phyloP scores from a whole-genome alignment of 352 stramenopile species.

The Phytophthora meadii region DNA sequence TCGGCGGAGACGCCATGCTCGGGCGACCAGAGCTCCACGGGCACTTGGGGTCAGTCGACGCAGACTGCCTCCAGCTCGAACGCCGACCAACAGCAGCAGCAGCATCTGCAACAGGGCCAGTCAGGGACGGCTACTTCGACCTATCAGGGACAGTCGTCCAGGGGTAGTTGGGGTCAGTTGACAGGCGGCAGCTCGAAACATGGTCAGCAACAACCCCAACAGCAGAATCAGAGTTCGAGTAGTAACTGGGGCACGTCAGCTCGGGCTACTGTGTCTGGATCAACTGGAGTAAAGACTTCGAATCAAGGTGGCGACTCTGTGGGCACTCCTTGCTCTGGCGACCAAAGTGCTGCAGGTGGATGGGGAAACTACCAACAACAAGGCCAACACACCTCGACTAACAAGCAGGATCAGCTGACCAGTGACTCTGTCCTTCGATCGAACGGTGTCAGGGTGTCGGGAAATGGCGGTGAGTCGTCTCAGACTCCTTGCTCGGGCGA shows the following conservation, averaged over 20 bases:
- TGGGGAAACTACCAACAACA: no score
- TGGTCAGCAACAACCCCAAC: background rate
- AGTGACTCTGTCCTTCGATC: background rate
- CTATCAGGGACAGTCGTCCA: background rate
- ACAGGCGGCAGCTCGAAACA: background rate
- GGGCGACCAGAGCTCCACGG: constrained; percentile 21
- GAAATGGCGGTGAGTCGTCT: constrained; percentile 6
- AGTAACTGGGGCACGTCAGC: background rate
- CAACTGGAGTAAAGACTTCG: background rate
- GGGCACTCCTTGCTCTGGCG: no score
- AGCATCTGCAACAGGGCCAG: no score
- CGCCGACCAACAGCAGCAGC: constrained; percentile 6
- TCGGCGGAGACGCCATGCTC: constrained; percentile 29
- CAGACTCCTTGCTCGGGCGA: constrained; percentile 17
- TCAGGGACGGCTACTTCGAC: background rate
- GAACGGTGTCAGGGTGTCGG: constrained; percentile 5
- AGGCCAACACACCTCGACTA: no score
- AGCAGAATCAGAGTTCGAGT: background rate
- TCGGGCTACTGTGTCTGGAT: constrained; percentile 9
- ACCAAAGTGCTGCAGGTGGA: no score
- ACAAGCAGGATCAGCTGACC: no score
- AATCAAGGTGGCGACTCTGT: no score
- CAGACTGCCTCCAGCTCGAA: constrained; percentile 13
- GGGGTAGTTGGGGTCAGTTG: background rate
- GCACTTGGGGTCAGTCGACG: constrained; percentile 14